Base-by-base conservation (phyloP, 2,329 filamentous ascomycete species). In the Arthrinium phaeospermum region DNA sequence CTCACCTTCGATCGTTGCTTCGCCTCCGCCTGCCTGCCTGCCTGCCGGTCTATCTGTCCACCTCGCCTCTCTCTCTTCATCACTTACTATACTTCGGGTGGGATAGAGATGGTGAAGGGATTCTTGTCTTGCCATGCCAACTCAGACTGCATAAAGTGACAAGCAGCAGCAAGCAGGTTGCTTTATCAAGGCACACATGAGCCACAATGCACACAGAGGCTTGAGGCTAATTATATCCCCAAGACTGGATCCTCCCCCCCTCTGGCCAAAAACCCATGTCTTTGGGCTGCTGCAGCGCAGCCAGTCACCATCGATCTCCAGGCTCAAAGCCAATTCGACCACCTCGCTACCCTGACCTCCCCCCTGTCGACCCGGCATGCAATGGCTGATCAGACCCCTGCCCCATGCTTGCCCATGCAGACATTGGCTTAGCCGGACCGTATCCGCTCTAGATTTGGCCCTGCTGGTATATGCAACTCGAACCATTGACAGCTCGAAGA, bases 381-480 rank as follows among this genome's bases (percentile, higher is more conserved):
- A 77, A 79, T 82, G 80, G 80, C 78, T 79, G 77, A 77, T 78
- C 76, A 78, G 77, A 82, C 80, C 81, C 80, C 78, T 81, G 78
- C 76, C 73, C 71, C 71, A 76, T 78, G 74, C 78, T 79, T 76
- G 78, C 76, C 77, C 78, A 79, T 82, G 80, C 79, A 81, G 77
- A 77, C 77, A 79, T 80, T 79, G 81, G 79, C 80, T 80, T 81
- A 78, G 81, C 83, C 83, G 83, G 83, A 80, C 82, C 82, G 82
- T 81, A 82, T 83, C 83, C 83, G 83, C 82, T 83, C 80, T 79
- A 81, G 80, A 83, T 82, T 82, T 81, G 80, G 45, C 47, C 45
- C 45, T 49, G 45, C 68, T 51, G 12, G 77, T 80, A 83, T 79
- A 80, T 82, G 79, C 78, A 78, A 80, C 80, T 82, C 79, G 78